These are phyloP conservation scores for Termitomyces sp. DNA, from an alignment of 768 basidiomycete species.

Conservation along the genomic window DNA sequence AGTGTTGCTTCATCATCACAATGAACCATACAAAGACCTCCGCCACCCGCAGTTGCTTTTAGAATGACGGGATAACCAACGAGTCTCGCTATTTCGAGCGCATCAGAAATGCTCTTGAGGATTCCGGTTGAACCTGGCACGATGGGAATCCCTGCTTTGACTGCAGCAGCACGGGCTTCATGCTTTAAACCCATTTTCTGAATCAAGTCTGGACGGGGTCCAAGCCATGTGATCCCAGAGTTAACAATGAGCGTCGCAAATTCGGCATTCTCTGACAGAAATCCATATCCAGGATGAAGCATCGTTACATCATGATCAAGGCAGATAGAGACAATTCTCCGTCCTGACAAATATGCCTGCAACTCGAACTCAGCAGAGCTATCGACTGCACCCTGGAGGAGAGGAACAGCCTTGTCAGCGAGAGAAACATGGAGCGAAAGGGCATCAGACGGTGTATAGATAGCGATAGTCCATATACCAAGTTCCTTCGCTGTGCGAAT, in stretches of 20 bases:
- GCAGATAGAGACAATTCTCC: slow-evolving; percentile 37
- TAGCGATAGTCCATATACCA: slow-evolving; percentile 45
- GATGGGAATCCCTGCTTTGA: slow-evolving; percentile 41
- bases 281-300: slow-evolving; percentile 61
- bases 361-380: slow-evolving; percentile 29
- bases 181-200: slow-evolving; percentile 58
- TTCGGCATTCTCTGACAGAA: slow-evolving; percentile 56
- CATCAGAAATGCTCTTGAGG: slow-evolving; percentile 33
- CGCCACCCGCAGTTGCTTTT: slow-evolving; percentile 65
- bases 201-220: slow-evolving; percentile 46
- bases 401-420: slow-evolving; percentile 43
- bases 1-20: slow-evolving; percentile 39
- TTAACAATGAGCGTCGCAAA: slow-evolving; percentile 43
- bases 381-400: slow-evolving; percentile 15
- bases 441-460: slow-evolving; percentile 56
- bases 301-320: slow-evolving; percentile 36
- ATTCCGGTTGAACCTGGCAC: slow-evolving; percentile 54
- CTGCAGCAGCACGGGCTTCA: slow-evolving; percentile 41
- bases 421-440: slow-evolving; percentile 51
- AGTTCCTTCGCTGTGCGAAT: slow-evolving; percentile 49
- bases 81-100: slow-evolving; percentile 27
- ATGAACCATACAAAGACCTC: slow-evolving; percentile 61
- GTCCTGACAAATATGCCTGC: slow-evolving; percentile 33
- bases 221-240: slow-evolving; percentile 52
- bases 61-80: slow-evolving; percentile 60